Evolutionary conservation across 1,284 basidiomycete species (phyloP), one percentile per base, ranked within the genome.

Genomic region (Tausonia pullulans): DNA sequence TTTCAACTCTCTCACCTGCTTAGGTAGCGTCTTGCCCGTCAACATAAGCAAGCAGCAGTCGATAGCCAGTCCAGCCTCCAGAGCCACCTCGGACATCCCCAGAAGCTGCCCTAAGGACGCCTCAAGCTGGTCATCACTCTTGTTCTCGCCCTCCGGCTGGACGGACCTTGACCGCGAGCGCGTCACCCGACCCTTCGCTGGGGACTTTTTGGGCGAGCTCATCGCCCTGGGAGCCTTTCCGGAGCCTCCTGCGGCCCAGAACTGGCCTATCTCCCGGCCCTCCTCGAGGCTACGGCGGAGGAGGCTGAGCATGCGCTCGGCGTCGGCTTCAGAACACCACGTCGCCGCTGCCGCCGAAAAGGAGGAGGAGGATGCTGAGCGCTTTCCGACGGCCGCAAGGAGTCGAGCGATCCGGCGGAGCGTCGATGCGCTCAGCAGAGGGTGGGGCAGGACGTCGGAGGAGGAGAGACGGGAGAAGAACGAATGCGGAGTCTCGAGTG

Each of bases 1-100:
- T 27, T 27, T 2, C 27, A 27, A 27, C 27, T 27, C 27, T 72
- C 82, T 54, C 66, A 89, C 90, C 81, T 90, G 88, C 73, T 92
- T 92, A 3, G 88, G 83, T 58, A 95, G 76, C 41, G 86, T 80
- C 68, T 92, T 88, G 48, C 85, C 85, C 0, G 83, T 83, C 13
- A 96, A 80, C 6, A 95, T 75, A 0, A 85, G 82, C 65, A 96
- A 80, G 67, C 84, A 86, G 69, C 88, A 90, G 70, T 93, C 87
- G 0, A 89, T 88, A 4, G 89, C 89, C 7, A 88, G 70, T 3
- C 89, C 81, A 56, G 86, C 87, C 69, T 89, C 85, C 52, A 81
- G 78, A 4, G 85, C 84, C 39, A 81, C 70, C 61, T 85, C 82
- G 48, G 91, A 74, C 11, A 74, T 72, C 53, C 72, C 73, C 1